Conservation (phyloP, 305 asterid genomes). For the Fraxinus sp. region DNA sequence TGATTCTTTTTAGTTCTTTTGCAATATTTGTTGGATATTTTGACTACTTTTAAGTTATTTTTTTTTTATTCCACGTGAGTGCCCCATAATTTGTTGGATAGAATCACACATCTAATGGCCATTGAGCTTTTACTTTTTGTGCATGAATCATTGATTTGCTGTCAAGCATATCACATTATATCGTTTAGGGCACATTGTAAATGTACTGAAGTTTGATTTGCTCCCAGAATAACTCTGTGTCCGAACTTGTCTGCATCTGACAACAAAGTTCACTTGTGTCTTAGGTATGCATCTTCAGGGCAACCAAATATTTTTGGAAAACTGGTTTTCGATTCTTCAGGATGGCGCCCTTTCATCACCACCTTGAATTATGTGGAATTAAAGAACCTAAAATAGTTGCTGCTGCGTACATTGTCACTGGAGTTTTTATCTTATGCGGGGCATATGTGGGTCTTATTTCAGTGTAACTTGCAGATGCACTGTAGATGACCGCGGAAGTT, state of each 20-base stretch:
- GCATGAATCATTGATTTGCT: background rate
- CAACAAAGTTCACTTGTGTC: background rate
- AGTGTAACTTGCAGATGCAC: conserved; percentile 38
- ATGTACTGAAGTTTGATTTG: background rate
- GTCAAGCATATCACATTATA: background rate
- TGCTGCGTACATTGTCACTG: conserved; percentile 57
- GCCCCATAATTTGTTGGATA: background rate
- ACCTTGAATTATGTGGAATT: conserved; percentile 62
- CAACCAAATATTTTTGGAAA: conserved; percentile 40
- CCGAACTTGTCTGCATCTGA: too few species aligned
- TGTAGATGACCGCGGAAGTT: background rate
- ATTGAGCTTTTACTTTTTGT: background rate
- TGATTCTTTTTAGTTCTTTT: background rate
- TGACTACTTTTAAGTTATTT: background rate
- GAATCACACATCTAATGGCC: background rate
- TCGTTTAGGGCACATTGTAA: background rate
- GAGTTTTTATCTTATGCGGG: conserved; percentile 54
- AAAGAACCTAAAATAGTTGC: conserved; percentile 68
- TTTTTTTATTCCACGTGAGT: background rate
- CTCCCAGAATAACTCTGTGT: background rate
- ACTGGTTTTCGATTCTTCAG: conserved; percentile 46
- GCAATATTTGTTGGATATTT: background rate
- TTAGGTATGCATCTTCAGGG: conserved; percentile 52
- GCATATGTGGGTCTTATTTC: conserved; percentile 71
- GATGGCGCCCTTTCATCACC: conserved; percentile 64